Base-by-base conservation (phyloP, 2,329 filamentous ascomycete genomes). In the Pseudocercospora pini-densiflorae region DNA sequence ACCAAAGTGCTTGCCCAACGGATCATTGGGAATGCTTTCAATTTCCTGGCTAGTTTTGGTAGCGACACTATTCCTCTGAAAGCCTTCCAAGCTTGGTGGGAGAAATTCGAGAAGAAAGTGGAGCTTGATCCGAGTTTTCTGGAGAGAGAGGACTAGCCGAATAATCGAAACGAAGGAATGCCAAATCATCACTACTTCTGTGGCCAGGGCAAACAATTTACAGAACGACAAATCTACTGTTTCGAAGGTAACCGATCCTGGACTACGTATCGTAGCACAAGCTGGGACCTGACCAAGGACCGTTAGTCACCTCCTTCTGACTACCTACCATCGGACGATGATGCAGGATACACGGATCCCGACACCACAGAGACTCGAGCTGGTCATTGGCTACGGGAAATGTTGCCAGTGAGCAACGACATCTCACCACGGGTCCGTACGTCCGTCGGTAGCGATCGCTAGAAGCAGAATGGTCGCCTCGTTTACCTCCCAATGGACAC, bases 51-150 rank as follows among this genome's bases (percentile, higher is more conserved):
- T 3, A 91, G 93, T 74, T 98, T 97, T 83, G 91, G 91, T 0
- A 87, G 91, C 54, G 94, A 98, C 78, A 91, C 96, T 12, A 92
- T 99, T 24, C 94, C 95, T n/a, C 81, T 99, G 70, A 95, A 92
- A 81, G 92, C 92, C 5, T 99, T 99, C 78, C 91, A 96, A 81
- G 93, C 97, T 65, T 99, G 96, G 95, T 99, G 96, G 95, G 87
- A 85, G 67, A 98, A 97, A 80, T 99, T 99, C 81, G 94, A 99
- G 82, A 87, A 88, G 68, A 90, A 89, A 76, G 87, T 99, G 45
- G 90, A 94, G 73, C 86, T 88, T 70, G 95, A 99, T 81, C 94
- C 95, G 0, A 87, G 88, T 6, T 99, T 99, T 77, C 82, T 99
- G 72, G 94, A 98, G 16, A 55, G 51, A 7, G 51, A 55, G 9